Conservation (phyloP, 768 basidiomycete species). For the Exidia glandulosa region DNA sequence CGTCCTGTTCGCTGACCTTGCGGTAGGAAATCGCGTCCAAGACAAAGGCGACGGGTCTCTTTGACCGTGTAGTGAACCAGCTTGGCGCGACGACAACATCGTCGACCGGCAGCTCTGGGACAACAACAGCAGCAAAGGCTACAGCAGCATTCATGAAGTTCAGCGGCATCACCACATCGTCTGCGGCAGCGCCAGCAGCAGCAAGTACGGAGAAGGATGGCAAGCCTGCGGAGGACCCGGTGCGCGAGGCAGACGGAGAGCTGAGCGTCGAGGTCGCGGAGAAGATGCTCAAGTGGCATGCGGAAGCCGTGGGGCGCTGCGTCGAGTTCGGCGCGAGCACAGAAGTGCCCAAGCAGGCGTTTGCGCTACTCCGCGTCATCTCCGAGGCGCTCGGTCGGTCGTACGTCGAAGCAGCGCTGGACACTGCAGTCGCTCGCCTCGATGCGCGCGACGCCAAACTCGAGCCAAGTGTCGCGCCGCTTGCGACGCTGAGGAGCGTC, state of each 20-base stretch:
- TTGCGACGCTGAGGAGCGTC: slow-evolving; percentile 54
- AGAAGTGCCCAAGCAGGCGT: slow-evolving; percentile 90
- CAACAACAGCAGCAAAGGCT: slow-evolving; percentile 64
- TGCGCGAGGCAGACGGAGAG: slow-evolving; percentile 72
- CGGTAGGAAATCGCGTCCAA: slow-evolving; percentile 47
- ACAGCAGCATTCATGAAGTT: slow-evolving; percentile 85
- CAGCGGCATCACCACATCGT: slow-evolving; percentile 45
- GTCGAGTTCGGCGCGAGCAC: slow-evolving; percentile 74
- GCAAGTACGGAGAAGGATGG: slow-evolving; percentile 33
- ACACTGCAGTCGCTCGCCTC: slow-evolving; percentile 68
- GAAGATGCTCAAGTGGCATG: slow-evolving; percentile 94
- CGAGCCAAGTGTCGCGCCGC: slow-evolving; percentile 64
- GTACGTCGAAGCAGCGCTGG: slow-evolving; percentile 85
- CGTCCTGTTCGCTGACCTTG: neutral
- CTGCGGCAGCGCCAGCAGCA: slow-evolving; percentile 19
- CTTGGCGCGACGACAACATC: slow-evolving; percentile 58
- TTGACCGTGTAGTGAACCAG: slow-evolving; percentile 89
- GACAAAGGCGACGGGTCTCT: slow-evolving; percentile 58
- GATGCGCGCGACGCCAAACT: slow-evolving; percentile 63
- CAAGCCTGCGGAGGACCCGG: slow-evolving; percentile 51
- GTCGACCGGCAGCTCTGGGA: slow-evolving; percentile 41
- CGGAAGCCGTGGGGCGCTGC: slow-evolving; percentile 89
- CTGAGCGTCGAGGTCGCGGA: slow-evolving; percentile 70
- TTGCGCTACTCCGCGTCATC: slow-evolving; percentile 70
- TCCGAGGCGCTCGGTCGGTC: slow-evolving; percentile 73